Evolutionary conservation across 805 yeast genomes (phyloP).

Genomic region (Kluyveromyces siamensis): DNA sequence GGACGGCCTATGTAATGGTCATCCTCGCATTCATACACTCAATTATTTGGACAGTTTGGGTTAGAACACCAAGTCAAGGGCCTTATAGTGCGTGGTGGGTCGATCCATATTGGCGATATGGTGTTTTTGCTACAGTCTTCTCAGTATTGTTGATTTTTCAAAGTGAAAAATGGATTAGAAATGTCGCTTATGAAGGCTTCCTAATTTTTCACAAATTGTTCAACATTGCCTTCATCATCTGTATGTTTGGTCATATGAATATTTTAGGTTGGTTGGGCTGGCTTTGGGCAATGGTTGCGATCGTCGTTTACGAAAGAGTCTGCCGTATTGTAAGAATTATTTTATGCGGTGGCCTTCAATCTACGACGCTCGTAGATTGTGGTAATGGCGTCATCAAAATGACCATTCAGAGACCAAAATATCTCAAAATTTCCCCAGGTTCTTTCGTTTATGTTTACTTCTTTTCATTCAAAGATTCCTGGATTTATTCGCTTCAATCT

Average conservation of each 20-base stretch:
- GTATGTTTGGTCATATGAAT: constrained; percentile 50
- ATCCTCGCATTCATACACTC: constrained; percentile 48
- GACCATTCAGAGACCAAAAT: constrained; percentile 32
- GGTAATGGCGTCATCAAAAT: constrained; percentile 34
- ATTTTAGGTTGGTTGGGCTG: constrained; percentile 46
- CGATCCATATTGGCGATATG: constrained; percentile 41
- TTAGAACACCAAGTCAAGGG: constrained; percentile 29
- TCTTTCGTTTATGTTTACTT: constrained; percentile 50
- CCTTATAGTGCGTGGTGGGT: constrained; percentile 34
- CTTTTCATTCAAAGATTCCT: constrained; percentile 41
- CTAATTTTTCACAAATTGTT: constrained; percentile 47
- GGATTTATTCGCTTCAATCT: constrained; percentile 41
- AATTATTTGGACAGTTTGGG: constrained; percentile 43
- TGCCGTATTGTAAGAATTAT: constrained; percentile 35
- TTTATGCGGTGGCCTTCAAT: constrained; percentile 20
- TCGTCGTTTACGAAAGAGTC: constrained; percentile 46
- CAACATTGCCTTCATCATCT: constrained; percentile 43
- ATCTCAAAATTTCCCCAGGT: constrained; percentile 46
- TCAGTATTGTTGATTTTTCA: constrained; percentile 39
- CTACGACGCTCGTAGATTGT: constrained; percentile 18
- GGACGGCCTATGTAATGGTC: constrained; percentile 48
- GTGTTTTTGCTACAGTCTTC: constrained; percentile 37
- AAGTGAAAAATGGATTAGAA: constrained; percentile 44
- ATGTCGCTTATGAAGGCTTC: constrained; percentile 50
- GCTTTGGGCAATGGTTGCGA: constrained; percentile 34